phyloP scores from a whole-genome alignment of 2,329 filamentous ascomycete species.

The Ceratocystis alfenasii region DNA sequence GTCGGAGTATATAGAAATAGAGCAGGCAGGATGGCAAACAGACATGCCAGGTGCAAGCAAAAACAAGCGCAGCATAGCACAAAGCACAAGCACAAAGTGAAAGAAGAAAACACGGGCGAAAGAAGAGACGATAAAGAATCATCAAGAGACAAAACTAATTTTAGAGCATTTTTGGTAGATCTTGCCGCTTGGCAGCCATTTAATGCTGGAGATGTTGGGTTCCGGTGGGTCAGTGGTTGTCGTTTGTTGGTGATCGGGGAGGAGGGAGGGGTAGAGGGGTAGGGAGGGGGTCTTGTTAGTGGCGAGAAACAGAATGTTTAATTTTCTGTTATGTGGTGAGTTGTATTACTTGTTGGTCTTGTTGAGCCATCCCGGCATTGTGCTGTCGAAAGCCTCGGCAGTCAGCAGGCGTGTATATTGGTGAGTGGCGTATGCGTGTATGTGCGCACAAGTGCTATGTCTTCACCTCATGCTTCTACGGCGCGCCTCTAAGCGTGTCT shows the following conservation, averaged over 20 bases:
- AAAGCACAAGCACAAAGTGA: neutral
- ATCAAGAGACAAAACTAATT: neutral
- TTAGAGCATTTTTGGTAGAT: neutral
- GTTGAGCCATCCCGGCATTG: no score
- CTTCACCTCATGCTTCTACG: no score
- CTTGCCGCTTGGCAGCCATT: neutral
- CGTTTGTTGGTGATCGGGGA: neutral
- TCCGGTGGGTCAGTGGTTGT: neutral
- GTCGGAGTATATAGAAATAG: no score
- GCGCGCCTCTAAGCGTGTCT: no score
- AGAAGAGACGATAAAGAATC: neutral
- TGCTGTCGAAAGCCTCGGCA: no score
- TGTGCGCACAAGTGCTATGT: no score
- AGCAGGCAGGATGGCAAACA: no score
- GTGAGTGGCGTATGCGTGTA: no score
- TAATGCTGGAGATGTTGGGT: neutral
- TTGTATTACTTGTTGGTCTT: no score
- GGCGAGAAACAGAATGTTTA: neutral
- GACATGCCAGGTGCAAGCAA: no score
- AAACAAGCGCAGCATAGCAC: neutral
- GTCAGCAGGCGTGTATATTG: no score
- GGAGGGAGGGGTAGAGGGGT: neutral
- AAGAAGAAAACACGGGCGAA: no score
- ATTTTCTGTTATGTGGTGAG: neutral
- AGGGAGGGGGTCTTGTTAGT: slow-evolving; percentile 1